A percentile compares a stretch with the other conserved stretches of the same genome.
Conservation (phyloP, 2,329 filamentous ascomycete species). For the Arthrobotrys sinensis region DNA sequence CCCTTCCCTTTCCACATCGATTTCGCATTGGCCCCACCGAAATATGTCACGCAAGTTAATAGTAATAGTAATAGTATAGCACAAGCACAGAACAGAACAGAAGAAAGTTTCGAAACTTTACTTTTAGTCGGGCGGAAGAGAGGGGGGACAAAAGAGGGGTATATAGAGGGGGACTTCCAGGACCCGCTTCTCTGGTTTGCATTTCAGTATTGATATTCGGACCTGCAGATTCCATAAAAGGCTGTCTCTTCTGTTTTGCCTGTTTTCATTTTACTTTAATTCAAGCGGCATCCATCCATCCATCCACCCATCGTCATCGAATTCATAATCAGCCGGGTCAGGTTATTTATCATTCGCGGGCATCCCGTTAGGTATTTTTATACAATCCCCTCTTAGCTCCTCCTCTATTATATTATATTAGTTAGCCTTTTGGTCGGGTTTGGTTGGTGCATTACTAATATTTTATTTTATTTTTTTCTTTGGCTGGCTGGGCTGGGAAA, state of each 20-base stretch:
- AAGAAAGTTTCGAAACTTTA: neutral
- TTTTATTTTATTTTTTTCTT: neutral
- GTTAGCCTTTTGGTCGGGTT: no score
- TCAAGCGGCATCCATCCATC: no score
- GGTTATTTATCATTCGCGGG: neutral
- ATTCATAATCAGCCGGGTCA: no score
- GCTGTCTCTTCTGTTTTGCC: no score
- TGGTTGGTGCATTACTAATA: neutral
- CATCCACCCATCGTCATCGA: no score
- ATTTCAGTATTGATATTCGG: neutral
- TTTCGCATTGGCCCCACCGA: neutral
- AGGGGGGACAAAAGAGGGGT: neutral
- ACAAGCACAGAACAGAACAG: neutral
- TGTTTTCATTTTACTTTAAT: neutral
- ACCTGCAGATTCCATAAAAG: no score
- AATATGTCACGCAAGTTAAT: no score
- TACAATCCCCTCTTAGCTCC: no score
- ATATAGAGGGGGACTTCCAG: conserved; percentile 7
- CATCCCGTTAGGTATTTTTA: neutral
- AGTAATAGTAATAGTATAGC: neutral
- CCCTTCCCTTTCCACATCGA: no score
- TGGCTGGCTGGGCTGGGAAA: no score
- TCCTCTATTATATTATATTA: no score
- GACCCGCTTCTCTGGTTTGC: neutral
- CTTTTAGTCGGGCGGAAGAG: neutral